These are phyloP conservation scores for Cordyceps cicadae DNA, from an alignment of 2,329 filamentous ascomycete genomes.

Conservation along the genomic window DNA sequence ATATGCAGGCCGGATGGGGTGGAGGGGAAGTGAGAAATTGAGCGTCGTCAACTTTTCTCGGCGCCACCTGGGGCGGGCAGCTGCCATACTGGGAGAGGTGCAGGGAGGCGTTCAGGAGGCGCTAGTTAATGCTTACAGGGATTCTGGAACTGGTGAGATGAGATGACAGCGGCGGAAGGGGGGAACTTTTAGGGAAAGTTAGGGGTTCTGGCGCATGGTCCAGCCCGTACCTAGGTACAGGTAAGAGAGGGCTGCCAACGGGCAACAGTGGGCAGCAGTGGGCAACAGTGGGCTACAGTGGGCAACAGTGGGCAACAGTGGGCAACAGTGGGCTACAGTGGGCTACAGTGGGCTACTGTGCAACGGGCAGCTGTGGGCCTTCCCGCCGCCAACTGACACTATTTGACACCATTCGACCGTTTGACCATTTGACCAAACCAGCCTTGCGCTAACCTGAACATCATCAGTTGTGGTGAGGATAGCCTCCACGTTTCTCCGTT, in stretches of 20 bases:
- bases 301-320: not conserved
- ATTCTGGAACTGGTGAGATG: not conserved
- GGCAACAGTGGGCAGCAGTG: not conserved
- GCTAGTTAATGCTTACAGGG: not conserved
- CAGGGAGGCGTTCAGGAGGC: not conserved
- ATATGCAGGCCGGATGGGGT: not conserved
- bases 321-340: too few species aligned
- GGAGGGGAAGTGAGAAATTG: not conserved
- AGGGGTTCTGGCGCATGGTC: not conserved
- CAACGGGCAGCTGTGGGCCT: not conserved
- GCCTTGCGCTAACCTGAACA: too few species aligned
- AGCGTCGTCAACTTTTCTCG: not conserved
- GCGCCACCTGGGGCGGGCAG: not conserved
- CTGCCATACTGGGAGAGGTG: slow-evolving; percentile 1
- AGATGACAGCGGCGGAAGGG: too few species aligned
- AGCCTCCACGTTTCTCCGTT: not conserved
- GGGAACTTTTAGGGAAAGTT: too few species aligned
- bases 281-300: not conserved
- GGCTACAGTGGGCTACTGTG: not conserved
- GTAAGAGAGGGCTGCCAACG: not conserved
- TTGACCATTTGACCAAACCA: too few species aligned
- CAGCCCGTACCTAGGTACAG: too few species aligned
- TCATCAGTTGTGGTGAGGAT: too few species aligned
- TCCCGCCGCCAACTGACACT: slow-evolving; percentile 6
- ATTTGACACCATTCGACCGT: too few species aligned